A percentile compares a stretch with the other conserved stretches of the same genome.
These are phyloP conservation scores for Ceriops tagal DNA, from an alignment of 345 rosid species.

Conservation along the genomic window DNA sequence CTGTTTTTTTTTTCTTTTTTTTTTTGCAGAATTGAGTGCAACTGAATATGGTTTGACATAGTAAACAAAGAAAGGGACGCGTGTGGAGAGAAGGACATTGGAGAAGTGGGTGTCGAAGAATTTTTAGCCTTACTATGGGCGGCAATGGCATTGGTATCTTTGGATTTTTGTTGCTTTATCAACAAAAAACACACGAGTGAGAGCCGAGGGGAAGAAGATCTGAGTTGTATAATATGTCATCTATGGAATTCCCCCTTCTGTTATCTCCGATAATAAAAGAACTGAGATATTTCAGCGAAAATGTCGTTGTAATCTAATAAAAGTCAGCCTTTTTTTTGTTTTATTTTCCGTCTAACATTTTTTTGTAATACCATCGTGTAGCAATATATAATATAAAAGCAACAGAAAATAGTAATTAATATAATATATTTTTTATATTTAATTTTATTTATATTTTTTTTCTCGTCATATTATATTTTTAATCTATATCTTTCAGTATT, in stretches of 20 bases:
- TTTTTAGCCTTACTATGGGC: conserved; percentile 46
- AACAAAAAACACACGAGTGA: not conserved
- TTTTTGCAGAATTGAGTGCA: too few relatives aligned
- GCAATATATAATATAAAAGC: too few relatives aligned
- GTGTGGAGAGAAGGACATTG: conserved; percentile 18
- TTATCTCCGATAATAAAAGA: not conserved
- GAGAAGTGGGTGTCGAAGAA: conserved; percentile 11
- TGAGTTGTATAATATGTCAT: not conserved
- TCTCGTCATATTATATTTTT: too few relatives aligned
- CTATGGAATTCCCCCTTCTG: not conserved
- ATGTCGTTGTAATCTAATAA: too few relatives aligned
- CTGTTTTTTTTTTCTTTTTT: too few relatives aligned
- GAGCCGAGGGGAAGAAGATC: not conserved
- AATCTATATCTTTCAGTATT: too few relatives aligned
- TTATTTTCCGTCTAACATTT: too few relatives aligned
- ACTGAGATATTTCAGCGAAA: not conserved
- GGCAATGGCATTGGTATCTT: conserved; percentile 20
- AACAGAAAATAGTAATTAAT: too few relatives aligned
- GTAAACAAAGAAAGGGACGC: conserved; percentile 18
- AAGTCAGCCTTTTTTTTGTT: too few relatives aligned
- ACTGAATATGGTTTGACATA: not conserved
- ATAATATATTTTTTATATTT: too few relatives aligned
- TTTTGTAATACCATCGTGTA: too few relatives aligned
- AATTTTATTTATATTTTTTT: too few relatives aligned
- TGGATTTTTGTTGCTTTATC: conserved; percentile 3